phyloP scores from a whole-genome alignment of 2,329 filamentous ascomycete species.

The Exophiala sideris region DNA sequence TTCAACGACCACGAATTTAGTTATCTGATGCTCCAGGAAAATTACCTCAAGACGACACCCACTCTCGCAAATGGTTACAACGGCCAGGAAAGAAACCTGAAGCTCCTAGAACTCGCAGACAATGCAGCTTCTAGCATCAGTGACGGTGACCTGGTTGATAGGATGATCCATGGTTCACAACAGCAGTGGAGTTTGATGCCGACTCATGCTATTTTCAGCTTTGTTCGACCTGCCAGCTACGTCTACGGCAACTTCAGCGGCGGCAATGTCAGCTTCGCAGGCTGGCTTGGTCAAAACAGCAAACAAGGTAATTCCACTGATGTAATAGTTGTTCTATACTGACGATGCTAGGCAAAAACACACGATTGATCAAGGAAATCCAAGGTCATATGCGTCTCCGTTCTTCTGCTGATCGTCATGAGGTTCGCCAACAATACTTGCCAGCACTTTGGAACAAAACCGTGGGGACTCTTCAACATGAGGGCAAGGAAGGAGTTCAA shows the following conservation, averaged over 20 bases:
- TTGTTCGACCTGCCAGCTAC: conserved; percentile 85
- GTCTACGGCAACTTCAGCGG: conserved; percentile 72
- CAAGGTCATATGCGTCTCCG: conserved; percentile 95
- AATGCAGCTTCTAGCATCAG: conserved; percentile 93
- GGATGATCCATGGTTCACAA: conserved; percentile 97
- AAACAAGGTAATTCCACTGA: conserved; percentile 62
- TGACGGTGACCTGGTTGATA: conserved; percentile 90
- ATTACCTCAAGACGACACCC: conserved; percentile 84
- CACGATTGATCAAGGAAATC: conserved; percentile 83
- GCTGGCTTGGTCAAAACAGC: conserved; percentile 94
- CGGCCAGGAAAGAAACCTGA: conserved; percentile 69
- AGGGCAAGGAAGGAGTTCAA: conserved; percentile 77
- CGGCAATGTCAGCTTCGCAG: conserved; percentile 71
- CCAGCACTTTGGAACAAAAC: conserved; percentile 81
- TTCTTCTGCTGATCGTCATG: conserved; percentile 85
- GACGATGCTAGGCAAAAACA: conserved; percentile 54
- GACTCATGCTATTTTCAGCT: conserved; percentile 90
- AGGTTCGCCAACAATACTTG: conserved; percentile 91
- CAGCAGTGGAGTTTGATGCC: conserved; percentile 99
- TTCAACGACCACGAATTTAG: conserved; percentile 99
- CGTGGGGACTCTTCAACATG: conserved; percentile 67
- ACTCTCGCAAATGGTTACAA: conserved; percentile 60
- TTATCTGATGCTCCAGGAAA: conserved; percentile 96
- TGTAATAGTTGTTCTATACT: conserved; percentile 15
- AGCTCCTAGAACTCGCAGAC: conserved; percentile 80